These are phyloP conservation scores for Inonotus obliquus DNA, from an alignment of 1,284 basidiomycete genomes.

Conservation along the genomic window DNA sequence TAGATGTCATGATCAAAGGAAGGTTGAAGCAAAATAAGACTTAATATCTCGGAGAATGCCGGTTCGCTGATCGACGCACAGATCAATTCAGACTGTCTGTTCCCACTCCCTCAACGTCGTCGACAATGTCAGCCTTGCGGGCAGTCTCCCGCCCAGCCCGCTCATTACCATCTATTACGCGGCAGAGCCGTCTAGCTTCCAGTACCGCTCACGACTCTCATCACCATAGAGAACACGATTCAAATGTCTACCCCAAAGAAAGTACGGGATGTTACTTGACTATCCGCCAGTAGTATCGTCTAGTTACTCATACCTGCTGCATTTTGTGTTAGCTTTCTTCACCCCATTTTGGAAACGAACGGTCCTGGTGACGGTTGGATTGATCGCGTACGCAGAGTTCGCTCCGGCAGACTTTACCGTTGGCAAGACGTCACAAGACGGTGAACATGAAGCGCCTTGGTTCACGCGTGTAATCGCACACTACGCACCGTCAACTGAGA, in stretches of 20 bases:
- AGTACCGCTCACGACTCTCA: neutral
- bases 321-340: slow-evolving; percentile 42
- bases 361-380: slow-evolving; percentile 41
- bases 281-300: neutral
- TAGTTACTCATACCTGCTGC: neutral
- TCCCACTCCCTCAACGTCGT: neutral
- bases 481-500: slow-evolving; percentile 43
- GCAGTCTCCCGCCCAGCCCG: slow-evolving; percentile 12
- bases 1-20: too few relatives aligned
- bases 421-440: slow-evolving; percentile 19
- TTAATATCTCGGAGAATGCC: neutral
- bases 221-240: slow-evolving; percentile 14
- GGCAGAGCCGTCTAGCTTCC: slow-evolving; percentile 15
- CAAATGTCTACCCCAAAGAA: slow-evolving; percentile 18
- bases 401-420: slow-evolving; percentile 41
- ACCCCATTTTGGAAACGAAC: slow-evolving; percentile 61
- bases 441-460: slow-evolving; percentile 47
- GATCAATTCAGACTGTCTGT: slow-evolving; percentile 2
- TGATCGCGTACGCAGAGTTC: slow-evolving; percentile 57
- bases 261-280: slow-evolving; percentile 5
- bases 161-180: neutral
- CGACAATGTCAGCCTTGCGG: slow-evolving; percentile 18
- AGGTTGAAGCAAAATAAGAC: too few relatives aligned
- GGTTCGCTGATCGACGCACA: slow-evolving; percentile 3
- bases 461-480: slow-evolving; percentile 59